Base-by-base conservation (phyloP, 2,329 filamentous ascomycete species). In the Ophiocordyceps camponoti-rufipedis region DNA sequence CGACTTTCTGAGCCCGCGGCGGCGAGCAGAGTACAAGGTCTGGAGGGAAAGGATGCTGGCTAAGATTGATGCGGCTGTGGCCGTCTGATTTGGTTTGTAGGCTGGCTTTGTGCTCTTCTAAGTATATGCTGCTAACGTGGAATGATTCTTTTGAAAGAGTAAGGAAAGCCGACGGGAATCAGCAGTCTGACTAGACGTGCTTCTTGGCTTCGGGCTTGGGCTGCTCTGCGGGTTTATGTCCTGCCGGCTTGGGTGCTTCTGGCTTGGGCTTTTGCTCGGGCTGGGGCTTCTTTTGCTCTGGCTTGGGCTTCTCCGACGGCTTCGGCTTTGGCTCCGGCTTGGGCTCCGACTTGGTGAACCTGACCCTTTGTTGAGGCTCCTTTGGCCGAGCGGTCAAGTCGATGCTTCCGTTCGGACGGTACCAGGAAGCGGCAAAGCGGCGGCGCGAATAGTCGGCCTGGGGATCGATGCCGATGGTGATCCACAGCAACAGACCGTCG, bases 1-100 rank as follows among this genome's bases (percentile, higher is more conserved):
- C 54, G 81, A 87, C 54, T 85, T 79, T 54, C 59, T 88, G 53
- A 80, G 78, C 50, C 75, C 80, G 43, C 65, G 70, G 49, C 76
- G 75, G 51, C 69, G 70, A 52, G 66, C 65, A 39, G 75, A 80
- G 11, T 87, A 78, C 56, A 64, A 58, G 41, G 58, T 57, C 16
- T 91, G 84, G 85, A 80, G 80, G 58, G 66, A 68, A 5, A 62
- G 58, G 1, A 71, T 85, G 28, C 53, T 83, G 55, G 63, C 61
- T 48, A 69, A 69, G 51, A 74, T 85, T 47, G 58, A 72, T 41
- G 66, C 74, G 51, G 55, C 58, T 7, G n/a, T 40, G 13, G 14
- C 14, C 10, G 23, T 16, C 14, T 18, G 14, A 19, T 28, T 2
- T 23, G 19, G 18, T 16, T n/a, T 16, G 18, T 16, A 11, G 23